A percentile compares a stretch with the other conserved stretches of the same genome.
These are phyloP conservation scores for Rutstroemia sydowiana DNA, from an alignment of 2,329 filamentous ascomycete genomes.

Conservation along the genomic window DNA sequence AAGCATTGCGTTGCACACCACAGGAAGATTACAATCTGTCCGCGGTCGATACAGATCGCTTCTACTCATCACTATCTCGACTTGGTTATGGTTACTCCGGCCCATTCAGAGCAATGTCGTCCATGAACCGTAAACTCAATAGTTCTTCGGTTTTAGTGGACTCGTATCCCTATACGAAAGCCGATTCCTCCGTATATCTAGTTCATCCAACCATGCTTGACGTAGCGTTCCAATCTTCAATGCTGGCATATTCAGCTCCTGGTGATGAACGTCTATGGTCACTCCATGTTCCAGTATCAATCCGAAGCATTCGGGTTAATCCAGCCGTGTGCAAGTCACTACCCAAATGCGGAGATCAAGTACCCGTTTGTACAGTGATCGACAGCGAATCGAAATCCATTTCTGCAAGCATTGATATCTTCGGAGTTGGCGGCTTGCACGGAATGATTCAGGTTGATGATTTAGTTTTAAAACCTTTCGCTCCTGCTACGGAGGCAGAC, in stretches of 20 bases:
- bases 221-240: no score
- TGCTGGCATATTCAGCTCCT: no score
- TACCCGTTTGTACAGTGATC: not conserved
- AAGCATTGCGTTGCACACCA: not conserved
- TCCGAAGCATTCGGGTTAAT: no score
- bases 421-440: not conserved
- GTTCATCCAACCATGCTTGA: no score
- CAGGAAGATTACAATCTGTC: not conserved
- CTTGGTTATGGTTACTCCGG: not conserved
- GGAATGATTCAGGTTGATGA: not conserved
- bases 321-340: not conserved
- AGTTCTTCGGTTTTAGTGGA: no score
- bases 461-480: not conserved
- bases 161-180: no score
- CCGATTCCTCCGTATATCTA: no score
- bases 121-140: no score
- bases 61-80: constrained; percentile 10
- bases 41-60: constrained; percentile 9
- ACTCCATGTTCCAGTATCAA: no score
- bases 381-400: not conserved
- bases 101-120: no score
- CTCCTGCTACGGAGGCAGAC: not conserved
- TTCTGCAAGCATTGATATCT: not conserved
- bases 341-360: not conserved
- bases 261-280: no score